Evolutionary conservation across 2,329 filamentous ascomycete species (phyloP), one percentile per base, ranked within the genome.

Genomic region (Calonectria naviculata): DNA sequence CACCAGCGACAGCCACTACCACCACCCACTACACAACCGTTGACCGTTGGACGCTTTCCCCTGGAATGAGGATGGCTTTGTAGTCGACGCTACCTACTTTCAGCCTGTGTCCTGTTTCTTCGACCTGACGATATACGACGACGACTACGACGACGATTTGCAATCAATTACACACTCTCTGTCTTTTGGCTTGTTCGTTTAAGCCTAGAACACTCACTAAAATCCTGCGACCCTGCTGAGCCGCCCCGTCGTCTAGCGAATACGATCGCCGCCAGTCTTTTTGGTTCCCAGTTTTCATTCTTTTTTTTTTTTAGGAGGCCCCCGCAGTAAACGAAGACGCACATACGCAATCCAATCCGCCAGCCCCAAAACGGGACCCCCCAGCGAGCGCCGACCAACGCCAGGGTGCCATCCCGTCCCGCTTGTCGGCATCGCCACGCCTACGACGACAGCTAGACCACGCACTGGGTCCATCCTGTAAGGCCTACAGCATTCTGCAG

Each of bases 371-470:
- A 41, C 21, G 60, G 42, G 47, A 58, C 65, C 58, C 65, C 65
- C 73, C 65, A 60, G 68, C 28, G 54, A 56, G 21, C 52, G 31
- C 54, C 62, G n/a, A 42, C 63, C 66, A 47, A 65, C 63, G 67
- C 68, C 63, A 71, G 42, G 31, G 54, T 56, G 12, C 46, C 44
- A 29, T 60, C 47, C 62, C 56, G 65, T 68, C 69, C 63, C 67
- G 67, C 68, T 67, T 47, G 41, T 49, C 42, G 65, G 73, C 71
- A 78, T 78, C 76, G 76, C 76, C 76, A 78, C 47, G 41, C 56
- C 54, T 28, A 49, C 47, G 56, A 34, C 56, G 49, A 41, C 60
- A 15, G 58, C 52, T 56, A 65, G 49, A 47, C 67, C 52, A 41
- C 34, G 31, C 52, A 21, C 52, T 24, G 31, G 52, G 52, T 58